Evolutionary conservation across 1,139 yeast genomes (phyloP), one percentile per base, ranked within the genome.

Genomic region (Sugiyamaella paludigena): DNA sequence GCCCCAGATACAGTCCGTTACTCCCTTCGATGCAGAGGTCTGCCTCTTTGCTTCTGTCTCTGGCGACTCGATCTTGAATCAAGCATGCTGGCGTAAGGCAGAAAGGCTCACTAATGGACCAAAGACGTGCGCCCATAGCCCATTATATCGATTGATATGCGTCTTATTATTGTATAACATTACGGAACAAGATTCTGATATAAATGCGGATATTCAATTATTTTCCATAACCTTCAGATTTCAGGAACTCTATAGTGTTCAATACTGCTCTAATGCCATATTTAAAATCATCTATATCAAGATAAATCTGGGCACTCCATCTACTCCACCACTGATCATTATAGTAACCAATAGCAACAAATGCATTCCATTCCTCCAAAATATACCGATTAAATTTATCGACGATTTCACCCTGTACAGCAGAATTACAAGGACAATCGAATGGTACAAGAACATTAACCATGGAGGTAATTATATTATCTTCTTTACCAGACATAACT

Each of bases 261-360:
- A 56, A 54, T 10, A 72, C 49, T 7, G 58, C 65, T 9, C 70
- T 71, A 33, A 73, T 64, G 1, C 79, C 83, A 49, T 65, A 62
- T 36, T 69, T 72, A 60, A 73, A 83, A 58, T 84, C 89, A 7
- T 66, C 67, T 32, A 77, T 58, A 36, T 80, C 84, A 54, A 80
- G 76, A 61, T 81, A 83, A 6, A 80, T 66, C 58, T 83, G 86
- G 40, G 81, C 81, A 38, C 83, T 77, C 54, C 81, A 77, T 52
- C 91, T 73, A 15, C 75, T 70, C 58, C 72, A 75, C 34, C 76
- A 49, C 35, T 66, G 65, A 2, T 71, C 77, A 38, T 74, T 69
- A 58, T 77, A 80, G 26, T 64, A 60, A 2, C 61, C 63, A 27
- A 75, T 56, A 8, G 81, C 85, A 26, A 79, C 72, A 58, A 69